Conservation (phyloP, 345 rosid genomes). For the Salix koriyanagi region DNA sequence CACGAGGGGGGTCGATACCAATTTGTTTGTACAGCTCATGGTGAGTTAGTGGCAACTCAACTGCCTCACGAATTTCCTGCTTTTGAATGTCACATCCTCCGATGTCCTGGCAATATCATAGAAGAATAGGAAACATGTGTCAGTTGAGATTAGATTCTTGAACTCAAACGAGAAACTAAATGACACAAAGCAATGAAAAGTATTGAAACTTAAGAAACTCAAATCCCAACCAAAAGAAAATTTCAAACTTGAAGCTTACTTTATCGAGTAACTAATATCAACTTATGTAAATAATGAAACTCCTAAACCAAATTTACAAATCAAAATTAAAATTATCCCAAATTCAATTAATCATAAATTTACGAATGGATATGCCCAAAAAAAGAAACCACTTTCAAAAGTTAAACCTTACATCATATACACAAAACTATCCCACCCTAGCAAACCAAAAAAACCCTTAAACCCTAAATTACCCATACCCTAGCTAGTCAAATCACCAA, state of each 20-base stretch:
- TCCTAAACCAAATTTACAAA: background rate
- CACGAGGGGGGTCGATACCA: conserved; percentile 98
- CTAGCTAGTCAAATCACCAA: background rate
- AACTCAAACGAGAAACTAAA: background rate
- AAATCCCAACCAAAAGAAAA: background rate
- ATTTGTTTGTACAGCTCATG: conserved; percentile 93
- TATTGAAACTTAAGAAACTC: background rate
- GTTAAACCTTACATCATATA: background rate
- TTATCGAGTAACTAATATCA: background rate
- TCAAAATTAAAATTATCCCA: background rate
- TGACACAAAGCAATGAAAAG: background rate
- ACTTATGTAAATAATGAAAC: background rate
- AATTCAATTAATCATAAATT: background rate
- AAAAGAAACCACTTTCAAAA: background rate
- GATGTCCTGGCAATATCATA: conserved; percentile 54
- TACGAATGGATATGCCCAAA: background rate
- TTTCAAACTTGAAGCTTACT: background rate
- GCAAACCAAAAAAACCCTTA: background rate
- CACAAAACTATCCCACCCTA: background rate
- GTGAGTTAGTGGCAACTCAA: conserved; percentile 91
- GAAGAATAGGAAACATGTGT: background rate
- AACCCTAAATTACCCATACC: background rate
- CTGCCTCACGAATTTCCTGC: conserved; percentile 99
- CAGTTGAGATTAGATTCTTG: background rate
- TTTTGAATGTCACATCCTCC: conserved; percentile 99